Conservation (phyloP, 352 stramenopile genomes). For the Pythium brachiatum region DNA sequence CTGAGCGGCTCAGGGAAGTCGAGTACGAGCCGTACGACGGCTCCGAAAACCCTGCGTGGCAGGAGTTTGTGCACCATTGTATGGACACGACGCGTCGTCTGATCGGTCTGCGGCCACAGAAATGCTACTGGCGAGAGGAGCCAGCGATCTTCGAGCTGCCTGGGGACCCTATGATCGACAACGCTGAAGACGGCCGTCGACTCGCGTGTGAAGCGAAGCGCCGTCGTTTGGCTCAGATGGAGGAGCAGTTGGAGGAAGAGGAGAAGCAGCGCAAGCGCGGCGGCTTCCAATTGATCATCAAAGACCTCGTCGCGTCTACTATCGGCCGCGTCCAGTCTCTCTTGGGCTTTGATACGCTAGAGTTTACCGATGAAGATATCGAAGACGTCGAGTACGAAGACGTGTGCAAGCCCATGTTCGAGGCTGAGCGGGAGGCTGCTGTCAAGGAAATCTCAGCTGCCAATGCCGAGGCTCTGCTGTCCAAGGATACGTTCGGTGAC, state of each 20-base stretch:
- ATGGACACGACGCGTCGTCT: conserved; percentile 59
- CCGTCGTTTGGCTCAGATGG: conserved; percentile 39
- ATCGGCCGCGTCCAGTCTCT: conserved; percentile 27
- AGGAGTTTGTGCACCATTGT: conserved; percentile 53
- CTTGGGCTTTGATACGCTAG: conserved; percentile 41
- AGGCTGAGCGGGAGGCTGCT: conserved; percentile 21
- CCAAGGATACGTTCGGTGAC: conserved; percentile 90
- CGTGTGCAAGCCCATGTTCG: conserved; percentile 41
- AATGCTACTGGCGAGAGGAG: conserved; percentile 53
- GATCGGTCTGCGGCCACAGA: conserved; percentile 36
- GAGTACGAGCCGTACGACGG: conserved; percentile 53
- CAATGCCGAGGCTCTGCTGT: conserved; percentile 58
- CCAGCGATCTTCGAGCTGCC: conserved; percentile 38
- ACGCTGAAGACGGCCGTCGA: conserved; percentile 54
- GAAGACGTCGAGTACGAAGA: conserved; percentile 73
- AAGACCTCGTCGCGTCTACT: conserved; percentile 8
- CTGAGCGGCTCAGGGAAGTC: conserved; percentile 26
- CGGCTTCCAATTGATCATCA: conserved; percentile 14
- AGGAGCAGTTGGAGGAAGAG: conserved; percentile 26
- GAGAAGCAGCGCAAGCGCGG: conserved; percentile 19
- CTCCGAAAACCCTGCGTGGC: conserved; percentile 35
- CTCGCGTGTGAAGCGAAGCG: conserved; percentile 66
- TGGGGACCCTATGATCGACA: conserved; percentile 28
- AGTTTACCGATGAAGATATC: conserved; percentile 42
- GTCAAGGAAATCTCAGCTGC: conserved; percentile 26